Evolutionary conservation across 2,329 filamentous ascomycete species (phyloP).

Genomic region (Fusarium sterilihyphosum): DNA sequence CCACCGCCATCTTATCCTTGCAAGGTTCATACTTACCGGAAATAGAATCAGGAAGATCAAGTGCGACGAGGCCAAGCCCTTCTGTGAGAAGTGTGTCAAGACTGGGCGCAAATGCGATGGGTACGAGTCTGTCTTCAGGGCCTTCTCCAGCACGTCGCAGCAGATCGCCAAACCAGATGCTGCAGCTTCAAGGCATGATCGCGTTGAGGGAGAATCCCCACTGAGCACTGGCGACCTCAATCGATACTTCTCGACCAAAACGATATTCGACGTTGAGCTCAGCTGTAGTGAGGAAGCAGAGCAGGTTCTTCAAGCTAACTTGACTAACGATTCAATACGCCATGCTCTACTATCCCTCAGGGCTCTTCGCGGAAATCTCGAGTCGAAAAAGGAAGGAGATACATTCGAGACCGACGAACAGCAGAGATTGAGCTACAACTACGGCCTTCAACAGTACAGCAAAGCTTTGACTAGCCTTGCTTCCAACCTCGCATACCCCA

Average conservation of each 20-base stretch:
- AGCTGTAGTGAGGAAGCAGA: conserved; percentile 52
- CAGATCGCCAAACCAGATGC: conserved; percentile 18
- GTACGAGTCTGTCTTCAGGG: conserved; percentile 53
- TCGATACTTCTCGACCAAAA: conserved; percentile 55
- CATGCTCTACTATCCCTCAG: conserved; percentile 54
- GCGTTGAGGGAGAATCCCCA: conserved; percentile 21
- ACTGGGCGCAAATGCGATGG: conserved; percentile 56
- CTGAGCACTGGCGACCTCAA: conserved; percentile 49
- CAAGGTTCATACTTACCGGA: not conserved
- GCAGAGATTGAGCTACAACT: conserved; percentile 46
- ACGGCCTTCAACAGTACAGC: conserved; percentile 55
- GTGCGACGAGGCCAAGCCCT: conserved; percentile 51
- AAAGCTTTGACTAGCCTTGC: conserved; percentile 54
- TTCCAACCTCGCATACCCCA: conserved; percentile 49
- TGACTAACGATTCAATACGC: conserved; percentile 49
- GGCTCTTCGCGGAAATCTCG: conserved; percentile 52
- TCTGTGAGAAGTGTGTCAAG: conserved; percentile 48
- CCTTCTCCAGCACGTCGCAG: conserved; percentile 21
- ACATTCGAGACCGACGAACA: conserved; percentile 37
- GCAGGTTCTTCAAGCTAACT: conserved; percentile 51
- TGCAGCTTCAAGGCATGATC: not conserved
- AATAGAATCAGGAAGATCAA: conserved; percentile 51
- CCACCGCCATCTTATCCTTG: not conserved
- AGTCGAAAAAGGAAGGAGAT: conserved; percentile 45
- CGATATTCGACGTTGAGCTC: conserved; percentile 51